A percentile compares a stretch with the other conserved stretches of the same genome.
phyloP scores from a whole-genome alignment of 2,329 filamentous ascomycete genomes.

The Apiospora arundinis region DNA sequence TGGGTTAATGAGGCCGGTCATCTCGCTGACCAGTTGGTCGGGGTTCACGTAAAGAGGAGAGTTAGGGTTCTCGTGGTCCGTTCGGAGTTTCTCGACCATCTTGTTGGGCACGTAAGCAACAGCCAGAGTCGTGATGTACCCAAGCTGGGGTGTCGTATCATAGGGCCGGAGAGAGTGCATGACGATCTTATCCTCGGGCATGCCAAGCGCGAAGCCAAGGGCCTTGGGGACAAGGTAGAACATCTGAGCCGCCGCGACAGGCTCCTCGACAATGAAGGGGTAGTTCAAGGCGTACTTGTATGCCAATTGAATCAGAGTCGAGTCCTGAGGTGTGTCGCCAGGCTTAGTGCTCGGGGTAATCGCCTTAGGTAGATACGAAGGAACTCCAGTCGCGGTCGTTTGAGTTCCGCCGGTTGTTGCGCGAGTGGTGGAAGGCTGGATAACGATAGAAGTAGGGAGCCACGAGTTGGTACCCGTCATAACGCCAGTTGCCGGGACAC shows the following conservation, averaged over 20 bases:
- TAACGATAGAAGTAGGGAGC: constrained; percentile 67
- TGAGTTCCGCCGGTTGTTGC: constrained; percentile 47
- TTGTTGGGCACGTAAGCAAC: constrained; percentile 77
- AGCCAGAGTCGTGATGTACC: constrained; percentile 83
- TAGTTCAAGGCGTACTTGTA: constrained; percentile 86
- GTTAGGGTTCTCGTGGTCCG: constrained; percentile 73
- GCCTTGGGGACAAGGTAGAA: constrained; percentile 79
- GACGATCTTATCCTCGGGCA: constrained; percentile 61
- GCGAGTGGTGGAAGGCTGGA: constrained; percentile 55
- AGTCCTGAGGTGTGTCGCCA: constrained; percentile 62
- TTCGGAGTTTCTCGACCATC: constrained; percentile 69
- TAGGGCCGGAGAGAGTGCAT: constrained; percentile 79
- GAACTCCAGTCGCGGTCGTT: constrained; percentile 60
- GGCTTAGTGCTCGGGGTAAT: constrained; percentile 73
- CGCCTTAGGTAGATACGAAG: constrained; percentile 72
- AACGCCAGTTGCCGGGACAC: constrained; percentile 50
- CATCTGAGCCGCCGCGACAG: constrained; percentile 81
- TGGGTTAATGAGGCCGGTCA: constrained; percentile 84
- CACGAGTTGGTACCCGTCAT: constrained; percentile 52
- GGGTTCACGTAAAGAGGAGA: constrained; percentile 78
- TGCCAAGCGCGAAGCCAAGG: constrained; percentile 67
- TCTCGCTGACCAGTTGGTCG: constrained; percentile 67
- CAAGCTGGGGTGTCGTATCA: constrained; percentile 71
- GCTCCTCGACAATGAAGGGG: constrained; percentile 75
- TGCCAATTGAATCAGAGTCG: constrained; percentile 79